Evolutionary conservation across 208 protist species (phyloP), one percentile per base, ranked within the genome.

Genomic region (Leishmania major): DNA sequence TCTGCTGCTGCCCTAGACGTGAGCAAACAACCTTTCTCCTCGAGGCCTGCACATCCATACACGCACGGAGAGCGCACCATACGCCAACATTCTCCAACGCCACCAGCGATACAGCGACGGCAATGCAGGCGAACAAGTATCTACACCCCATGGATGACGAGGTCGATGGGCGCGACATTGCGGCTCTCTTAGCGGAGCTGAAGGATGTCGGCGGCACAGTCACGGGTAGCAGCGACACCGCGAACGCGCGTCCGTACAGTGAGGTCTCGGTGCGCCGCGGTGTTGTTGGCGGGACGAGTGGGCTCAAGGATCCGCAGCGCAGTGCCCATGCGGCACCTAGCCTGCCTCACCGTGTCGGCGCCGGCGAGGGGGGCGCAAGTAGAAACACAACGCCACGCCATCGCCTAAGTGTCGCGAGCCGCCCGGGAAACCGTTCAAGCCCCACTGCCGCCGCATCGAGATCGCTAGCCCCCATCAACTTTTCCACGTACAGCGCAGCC

Each of bases 101-200:
- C 28, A 72, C 67, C 37, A 31, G 67, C 49, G 31, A 55, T 70
- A n/a, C 60, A 71, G n/a, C 45, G 22, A 60, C 57, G 40, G 43
- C 35, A 35, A 85, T 82, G 77, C 75, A 85, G 10, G 25, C 62
- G 6, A 81, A 82, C 72, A 64, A 45, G 57, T 82, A 85, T 31
- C 77, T 45, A 19, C 3, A 51, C 3, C 60, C 60, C 8, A 37
- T 37, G 28, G 77, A 75, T 11, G 78, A 84, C 62, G 80, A 82
- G 47, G 86, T 83, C 11, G 84, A 83, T 47, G 86, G 73, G 25
- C 67, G 70, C 10, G 93, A 94, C 62, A 84, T 96, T 51, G 84
- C 87, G 22, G 90, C 90, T 37, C 88, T 96, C 4, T 83, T 96
- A 43, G 86, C 84, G 1, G 91, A 96, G 81, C 86, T 96, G 75